Base-by-base conservation (phyloP, 1,139 yeast genomes). In the Geotrichum siamense region DNA sequence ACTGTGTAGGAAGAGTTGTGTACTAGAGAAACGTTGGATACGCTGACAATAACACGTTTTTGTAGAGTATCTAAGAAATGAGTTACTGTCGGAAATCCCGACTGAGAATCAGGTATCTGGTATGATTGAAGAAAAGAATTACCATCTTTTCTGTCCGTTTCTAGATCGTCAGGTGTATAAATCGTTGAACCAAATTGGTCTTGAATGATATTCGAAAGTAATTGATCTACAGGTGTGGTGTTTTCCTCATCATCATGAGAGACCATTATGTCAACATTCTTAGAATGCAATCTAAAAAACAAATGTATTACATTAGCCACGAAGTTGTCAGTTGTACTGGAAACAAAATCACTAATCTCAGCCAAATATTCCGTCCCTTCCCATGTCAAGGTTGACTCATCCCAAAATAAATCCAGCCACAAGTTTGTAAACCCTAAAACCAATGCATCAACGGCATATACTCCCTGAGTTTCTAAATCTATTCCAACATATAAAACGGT, bases 331-430 rank as follows among this genome's bases (percentile, higher is more conserved):
- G 27, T 25, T 2, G 87, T 77, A 1, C 50, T 55, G 0, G 45
- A 40, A 9, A 81, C 53, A 53, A 67, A 81, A 0, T 41, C 39
- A n/a, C 59, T 45, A 1, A 83, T 45, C 0, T 58, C 52, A 0
- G 49, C 35, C 47, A 75, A 55, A 0, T 82, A 53, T 6, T 63
- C 54, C 3, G 79, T 52, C 0, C 74, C 68, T 15, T 67, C 51
- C 74, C 94, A 80, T 47, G 62, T 65, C 34, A 58, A 53, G 6
- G 67, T 63, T 25, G 61, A 60, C 46, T 74, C 74, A 57, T 78
- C 78, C 75, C 82, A 80, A 61, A 79, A 84, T 15, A 84, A 54
- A 57, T 86, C 93, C 10, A 86, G 45, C 48, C 72, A 65, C 21
- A 81, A 57, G 0, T 73, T 62, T 48, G 74, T 73, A 9, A 74